These are phyloP conservation scores for Yarrowia keelungensis DNA, from an alignment of 805 yeast species.

Conservation along the genomic window DNA sequence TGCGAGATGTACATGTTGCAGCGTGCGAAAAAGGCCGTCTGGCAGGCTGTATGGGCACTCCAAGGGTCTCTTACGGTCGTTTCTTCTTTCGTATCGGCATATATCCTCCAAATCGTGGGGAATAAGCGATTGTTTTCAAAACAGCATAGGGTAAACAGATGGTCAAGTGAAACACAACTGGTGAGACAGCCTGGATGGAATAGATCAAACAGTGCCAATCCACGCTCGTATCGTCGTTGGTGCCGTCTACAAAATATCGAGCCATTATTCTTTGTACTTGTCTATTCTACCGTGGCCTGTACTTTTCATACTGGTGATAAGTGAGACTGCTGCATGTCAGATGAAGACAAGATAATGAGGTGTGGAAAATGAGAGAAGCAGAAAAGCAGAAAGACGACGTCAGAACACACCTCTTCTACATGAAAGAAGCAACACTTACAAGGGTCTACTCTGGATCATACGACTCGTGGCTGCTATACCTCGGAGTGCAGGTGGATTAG, in stretches of 20 bases:
- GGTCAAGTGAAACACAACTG: background rate
- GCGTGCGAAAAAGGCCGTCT: background rate
- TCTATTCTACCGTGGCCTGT: too few species aligned
- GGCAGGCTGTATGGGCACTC: background rate
- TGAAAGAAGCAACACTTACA: background rate
- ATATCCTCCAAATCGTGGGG: conserved; percentile 14
- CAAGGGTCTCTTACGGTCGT: background rate
- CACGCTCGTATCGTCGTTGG: too few species aligned
- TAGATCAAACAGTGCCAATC: too few species aligned
- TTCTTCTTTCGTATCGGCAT: conserved; percentile 15
- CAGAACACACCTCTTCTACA: background rate
- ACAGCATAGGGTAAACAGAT: background rate
- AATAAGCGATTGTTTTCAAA: conserved; percentile 17
- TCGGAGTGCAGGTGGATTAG: conserved; percentile 15
- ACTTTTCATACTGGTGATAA: too few species aligned
- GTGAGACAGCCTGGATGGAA: too few species aligned
- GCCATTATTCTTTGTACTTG: too few species aligned
- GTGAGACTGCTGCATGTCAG: too few species aligned
- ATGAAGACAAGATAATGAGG: too few species aligned
- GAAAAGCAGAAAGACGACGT: too few species aligned
- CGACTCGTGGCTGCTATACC: background rate
- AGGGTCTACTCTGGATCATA: conserved; percentile 3
- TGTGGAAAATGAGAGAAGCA: too few species aligned
- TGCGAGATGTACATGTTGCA: conserved; percentile 21
- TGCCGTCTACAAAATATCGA: too few species aligned